Evolutionary conservation across 2,329 filamentous ascomycete species (phyloP).

Genomic region (Cercospora janseana): DNA sequence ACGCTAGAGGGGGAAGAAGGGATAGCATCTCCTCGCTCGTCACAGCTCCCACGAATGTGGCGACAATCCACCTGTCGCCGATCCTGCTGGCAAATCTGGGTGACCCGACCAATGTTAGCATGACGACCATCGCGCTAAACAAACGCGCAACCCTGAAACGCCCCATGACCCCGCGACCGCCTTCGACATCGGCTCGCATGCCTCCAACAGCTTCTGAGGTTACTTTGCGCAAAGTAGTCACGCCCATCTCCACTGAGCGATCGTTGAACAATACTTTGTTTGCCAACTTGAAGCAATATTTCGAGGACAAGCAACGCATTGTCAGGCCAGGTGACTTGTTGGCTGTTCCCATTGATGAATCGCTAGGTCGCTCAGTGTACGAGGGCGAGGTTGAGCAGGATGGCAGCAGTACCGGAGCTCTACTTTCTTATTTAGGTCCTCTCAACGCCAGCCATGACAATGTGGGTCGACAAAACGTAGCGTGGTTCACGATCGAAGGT

Average conservation of each 20-base stretch:
- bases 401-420: conserved; percentile 54
- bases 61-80: conserved; percentile 74
- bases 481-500: conserved; percentile 89
- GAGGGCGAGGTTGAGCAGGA: conserved; percentile 70
- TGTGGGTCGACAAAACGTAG: conserved; percentile 52
- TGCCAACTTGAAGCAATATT: conserved; percentile 81
- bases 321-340: conserved; percentile 85
- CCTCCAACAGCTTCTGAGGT: conserved; percentile 72
- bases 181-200: conserved; percentile 44
- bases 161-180: conserved; percentile 32
- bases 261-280: conserved; percentile 82
- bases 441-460: conserved; percentile 55
- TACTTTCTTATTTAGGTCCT: conserved; percentile 29
- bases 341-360: conserved; percentile 83
- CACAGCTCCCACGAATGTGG: conserved; percentile 53
- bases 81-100: conserved; percentile 83
- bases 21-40: conserved; percentile 55
- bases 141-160: conserved; percentile 44
- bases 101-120: conserved; percentile 71
- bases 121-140: conserved; percentile 60
- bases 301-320: conserved; percentile 76
- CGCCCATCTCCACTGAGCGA: conserved; percentile 81
- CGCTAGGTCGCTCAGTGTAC: conserved; percentile 76
- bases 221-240: conserved; percentile 82
- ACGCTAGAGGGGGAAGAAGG: conserved; percentile 49